Evolutionary conservation across 2,329 filamentous ascomycete genomes (phyloP).

Genomic region (Hirsutella minnesotensis): DNA sequence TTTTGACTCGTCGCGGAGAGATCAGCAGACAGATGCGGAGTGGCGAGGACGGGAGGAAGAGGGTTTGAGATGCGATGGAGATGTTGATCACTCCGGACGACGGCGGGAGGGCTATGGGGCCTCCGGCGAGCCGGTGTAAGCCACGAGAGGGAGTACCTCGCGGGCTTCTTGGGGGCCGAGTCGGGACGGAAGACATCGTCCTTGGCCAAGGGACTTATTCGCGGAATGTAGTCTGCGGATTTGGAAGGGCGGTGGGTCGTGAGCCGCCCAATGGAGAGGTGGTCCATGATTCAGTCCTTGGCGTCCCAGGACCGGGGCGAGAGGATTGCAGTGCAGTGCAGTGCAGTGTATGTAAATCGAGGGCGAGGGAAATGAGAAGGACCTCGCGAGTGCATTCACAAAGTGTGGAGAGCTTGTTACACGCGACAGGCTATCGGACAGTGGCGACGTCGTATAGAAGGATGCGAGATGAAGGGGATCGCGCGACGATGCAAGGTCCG

Average conservation of each 20-base stretch:
- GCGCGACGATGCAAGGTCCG: too few species aligned
- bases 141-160: conserved; percentile 1
- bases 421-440: too few species aligned
- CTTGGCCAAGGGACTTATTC: background rate
- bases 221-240: background rate
- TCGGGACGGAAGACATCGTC: background rate
- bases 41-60: conserved; percentile 23
- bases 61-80: conserved; percentile 25
- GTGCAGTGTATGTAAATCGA: too few species aligned
- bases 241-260: conserved; percentile 1
- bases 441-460: too few species aligned
- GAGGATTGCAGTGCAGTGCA: background rate
- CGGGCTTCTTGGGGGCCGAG: background rate
- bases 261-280: background rate
- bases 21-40: background rate
- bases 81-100: conserved; percentile 25
- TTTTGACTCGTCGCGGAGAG: background rate
- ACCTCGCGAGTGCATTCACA: too few species aligned
- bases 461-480: too few species aligned
- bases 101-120: background rate
- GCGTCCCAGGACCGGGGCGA: background rate
- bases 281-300: background rate
- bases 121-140: background rate
- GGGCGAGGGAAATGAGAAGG: too few species aligned
- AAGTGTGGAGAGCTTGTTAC: too few species aligned